phyloP scores from a whole-genome alignment of 2,329 filamentous ascomycete species.

The Xylariaceae sp. region DNA sequence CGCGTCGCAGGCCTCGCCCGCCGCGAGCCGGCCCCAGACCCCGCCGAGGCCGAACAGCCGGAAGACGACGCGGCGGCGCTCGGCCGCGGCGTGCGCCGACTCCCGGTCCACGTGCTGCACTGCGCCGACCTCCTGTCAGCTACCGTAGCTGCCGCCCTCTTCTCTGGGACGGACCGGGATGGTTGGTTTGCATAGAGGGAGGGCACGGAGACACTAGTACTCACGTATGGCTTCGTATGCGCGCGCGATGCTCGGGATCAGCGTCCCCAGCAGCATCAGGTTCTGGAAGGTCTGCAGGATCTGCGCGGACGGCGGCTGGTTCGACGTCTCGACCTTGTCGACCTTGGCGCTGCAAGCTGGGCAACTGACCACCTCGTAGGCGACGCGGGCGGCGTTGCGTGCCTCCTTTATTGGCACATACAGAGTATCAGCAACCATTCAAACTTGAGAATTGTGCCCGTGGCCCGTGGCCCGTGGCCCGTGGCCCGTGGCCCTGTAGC shows the following conservation, averaged over 20 bases:
- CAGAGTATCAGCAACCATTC: too few relatives aligned
- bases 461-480: too few relatives aligned
- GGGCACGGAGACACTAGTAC: too few relatives aligned
- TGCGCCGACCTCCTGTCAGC: too few relatives aligned
- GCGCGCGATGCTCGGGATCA: conserved; percentile 50
- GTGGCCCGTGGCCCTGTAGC: too few relatives aligned
- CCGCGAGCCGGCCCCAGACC: conserved; percentile 30
- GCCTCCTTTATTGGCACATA: too few relatives aligned
- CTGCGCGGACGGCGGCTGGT: conserved; percentile 17
- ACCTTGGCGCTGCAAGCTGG: conserved; percentile 36
- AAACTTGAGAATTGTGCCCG: too few relatives aligned
- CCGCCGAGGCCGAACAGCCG: conserved; percentile 40
- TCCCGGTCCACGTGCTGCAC: conserved; percentile 49
- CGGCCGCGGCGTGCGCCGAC: conserved; percentile 33
- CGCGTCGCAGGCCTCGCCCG: conserved; percentile 9
- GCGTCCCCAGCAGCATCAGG: conserved; percentile 49
- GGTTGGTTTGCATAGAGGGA: too few relatives aligned
- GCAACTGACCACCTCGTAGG: conserved; percentile 46
- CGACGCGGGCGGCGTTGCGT: conserved; percentile 39
- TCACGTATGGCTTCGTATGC: conserved; percentile 49
- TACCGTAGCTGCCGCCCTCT: too few relatives aligned
- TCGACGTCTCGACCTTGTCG: conserved; percentile 20
- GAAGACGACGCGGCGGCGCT: conserved; percentile 36
- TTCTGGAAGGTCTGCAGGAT: conserved; percentile 48
- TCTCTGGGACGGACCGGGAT: too few relatives aligned